These are phyloP conservation scores for Poterioochromonas sp. DNA, from an alignment of 352 stramenopile genomes.

Conservation along the genomic window DNA sequence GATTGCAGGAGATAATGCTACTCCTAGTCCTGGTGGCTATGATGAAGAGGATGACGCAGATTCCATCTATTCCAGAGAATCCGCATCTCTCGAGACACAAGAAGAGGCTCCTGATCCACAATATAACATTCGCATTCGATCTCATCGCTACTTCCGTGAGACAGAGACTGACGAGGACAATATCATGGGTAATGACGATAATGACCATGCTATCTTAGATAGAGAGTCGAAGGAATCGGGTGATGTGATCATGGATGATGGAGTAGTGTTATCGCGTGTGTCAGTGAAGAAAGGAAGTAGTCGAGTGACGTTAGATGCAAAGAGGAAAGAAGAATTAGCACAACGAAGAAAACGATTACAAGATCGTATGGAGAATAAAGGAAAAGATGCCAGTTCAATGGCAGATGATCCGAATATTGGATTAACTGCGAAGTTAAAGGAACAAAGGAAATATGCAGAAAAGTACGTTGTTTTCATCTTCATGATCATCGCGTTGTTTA, in stretches of 20 bases:
- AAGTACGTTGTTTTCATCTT: not conserved
- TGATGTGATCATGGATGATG: not conserved
- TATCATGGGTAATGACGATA: not conserved
- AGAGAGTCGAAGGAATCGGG: not conserved
- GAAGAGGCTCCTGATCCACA: not conserved
- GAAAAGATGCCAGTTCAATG: not conserved
- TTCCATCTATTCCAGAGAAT: not conserved
- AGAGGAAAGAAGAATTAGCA: not conserved
- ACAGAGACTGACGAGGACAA: not conserved
- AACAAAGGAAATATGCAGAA: not conserved
- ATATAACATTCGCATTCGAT: conserved; percentile 9
- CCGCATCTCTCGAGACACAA: not conserved
- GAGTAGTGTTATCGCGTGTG: not conserved
- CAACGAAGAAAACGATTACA: not conserved
- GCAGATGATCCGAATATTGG: not conserved
- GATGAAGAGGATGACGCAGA: conserved; percentile 16
- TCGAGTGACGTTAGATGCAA: not conserved
- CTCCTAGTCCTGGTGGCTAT: not conserved
- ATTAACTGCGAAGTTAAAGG: not conserved
- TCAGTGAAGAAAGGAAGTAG: not conserved
- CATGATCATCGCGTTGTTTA: not conserved
- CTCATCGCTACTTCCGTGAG: not conserved
- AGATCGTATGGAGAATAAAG: conserved; percentile 14
- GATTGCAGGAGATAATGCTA: not conserved
- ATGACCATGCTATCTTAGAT: not conserved